Conservation (phyloP, 1,139 yeast genomes). For the Yamadazyma dushanensis region DNA sequence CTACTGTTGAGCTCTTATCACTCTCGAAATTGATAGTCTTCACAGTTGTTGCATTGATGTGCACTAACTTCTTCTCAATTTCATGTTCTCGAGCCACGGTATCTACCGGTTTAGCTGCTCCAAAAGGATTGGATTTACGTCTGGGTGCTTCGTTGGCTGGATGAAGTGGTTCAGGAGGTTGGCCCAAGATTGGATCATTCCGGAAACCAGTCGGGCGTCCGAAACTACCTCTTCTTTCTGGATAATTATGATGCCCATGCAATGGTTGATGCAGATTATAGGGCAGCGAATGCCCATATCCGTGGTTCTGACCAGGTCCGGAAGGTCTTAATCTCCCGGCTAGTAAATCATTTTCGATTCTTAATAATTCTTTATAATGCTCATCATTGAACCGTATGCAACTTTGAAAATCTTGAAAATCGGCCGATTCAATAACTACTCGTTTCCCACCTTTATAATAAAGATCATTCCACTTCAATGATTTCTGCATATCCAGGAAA, state of each 20-base stretch:
- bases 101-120: constrained; percentile 50
- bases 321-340: constrained; percentile 20
- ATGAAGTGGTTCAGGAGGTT: neutral
- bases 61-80: constrained; percentile 45
- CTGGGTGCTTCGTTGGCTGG: constrained; percentile 13
- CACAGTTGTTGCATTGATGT: constrained; percentile 59
- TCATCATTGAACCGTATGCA: constrained; percentile 44
- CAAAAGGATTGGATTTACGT: constrained; percentile 43
- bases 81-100: constrained; percentile 40
- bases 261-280: neutral
- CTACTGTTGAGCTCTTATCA: neutral
- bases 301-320: constrained; percentile 6
- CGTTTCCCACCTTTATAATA: constrained; percentile 41
- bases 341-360: constrained; percentile 33
- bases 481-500: constrained; percentile 46
- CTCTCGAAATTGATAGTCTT: constrained; percentile 45
- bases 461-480: constrained; percentile 47
- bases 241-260: neutral
- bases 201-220: constrained; percentile 5
- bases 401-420: constrained; percentile 48
- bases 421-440: constrained; percentile 46
- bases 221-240: constrained; percentile 6
- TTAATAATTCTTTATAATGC: constrained; percentile 30
- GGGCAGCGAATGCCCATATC: neutral
- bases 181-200: constrained; percentile 6